phyloP scores from a whole-genome alignment of 2,329 filamentous ascomycete species.

The Aspergillus persii region DNA sequence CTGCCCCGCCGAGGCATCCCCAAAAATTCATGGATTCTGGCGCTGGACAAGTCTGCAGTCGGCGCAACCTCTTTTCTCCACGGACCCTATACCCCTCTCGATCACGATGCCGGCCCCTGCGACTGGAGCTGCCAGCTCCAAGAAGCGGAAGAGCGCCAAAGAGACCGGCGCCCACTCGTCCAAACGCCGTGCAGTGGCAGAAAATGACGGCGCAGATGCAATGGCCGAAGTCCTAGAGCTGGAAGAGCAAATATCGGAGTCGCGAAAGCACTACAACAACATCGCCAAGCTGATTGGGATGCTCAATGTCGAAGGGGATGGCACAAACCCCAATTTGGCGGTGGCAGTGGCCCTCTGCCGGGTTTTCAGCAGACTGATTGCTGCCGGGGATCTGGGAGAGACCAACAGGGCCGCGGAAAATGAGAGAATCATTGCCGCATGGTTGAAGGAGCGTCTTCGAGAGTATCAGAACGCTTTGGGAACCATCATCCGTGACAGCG shows the following conservation, averaged over 20 bases:
- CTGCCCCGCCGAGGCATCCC: constrained; percentile 27
- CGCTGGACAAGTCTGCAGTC: not conserved
- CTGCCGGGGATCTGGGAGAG: constrained; percentile 67
- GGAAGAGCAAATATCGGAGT: constrained; percentile 79
- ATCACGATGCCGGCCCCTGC: constrained; percentile 29
- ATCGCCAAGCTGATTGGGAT: constrained; percentile 70
- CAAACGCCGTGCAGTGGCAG: constrained; percentile 46
- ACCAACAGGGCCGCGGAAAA: constrained; percentile 67
- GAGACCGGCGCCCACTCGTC: constrained; percentile 38
- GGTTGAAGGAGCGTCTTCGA: constrained; percentile 72
- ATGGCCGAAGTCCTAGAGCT: constrained; percentile 69
- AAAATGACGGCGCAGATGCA: constrained; percentile 51
- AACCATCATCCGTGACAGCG: constrained; percentile 58
- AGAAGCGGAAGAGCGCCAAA: constrained; percentile 42
- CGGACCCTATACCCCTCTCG: constrained; percentile 13
- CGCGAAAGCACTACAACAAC: constrained; percentile 88
- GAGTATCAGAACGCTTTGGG: constrained; percentile 68
- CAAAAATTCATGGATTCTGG: constrained; percentile 25
- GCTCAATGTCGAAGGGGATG: constrained; percentile 50
- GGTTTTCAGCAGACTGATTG: constrained; percentile 78
- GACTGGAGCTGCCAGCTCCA: constrained; percentile 27
- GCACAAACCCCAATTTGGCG: constrained; percentile 59
- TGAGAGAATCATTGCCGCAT: constrained; percentile 70
- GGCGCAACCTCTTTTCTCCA: constrained; percentile 1
- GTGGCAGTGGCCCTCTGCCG: constrained; percentile 80